Base-by-base conservation (phyloP, 2,329 filamentous ascomycete genomes). In the Pseudogymnoascus sp. region DNA sequence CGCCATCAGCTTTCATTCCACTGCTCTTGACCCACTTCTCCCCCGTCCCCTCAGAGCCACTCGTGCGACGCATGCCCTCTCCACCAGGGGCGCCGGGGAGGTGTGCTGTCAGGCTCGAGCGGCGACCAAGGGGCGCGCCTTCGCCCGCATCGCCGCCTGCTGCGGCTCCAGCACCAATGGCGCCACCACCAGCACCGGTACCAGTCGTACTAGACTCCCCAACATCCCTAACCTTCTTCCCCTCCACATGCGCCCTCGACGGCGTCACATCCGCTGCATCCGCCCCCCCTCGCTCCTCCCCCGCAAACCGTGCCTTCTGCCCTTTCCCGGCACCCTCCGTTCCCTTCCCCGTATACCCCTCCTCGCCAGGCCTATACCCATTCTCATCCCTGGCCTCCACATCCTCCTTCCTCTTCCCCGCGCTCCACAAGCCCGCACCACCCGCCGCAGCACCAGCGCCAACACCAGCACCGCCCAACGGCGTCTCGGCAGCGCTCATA, bases 1-100 rank as follows among this genome's bases (percentile, higher is more conserved):
- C 86, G 0, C 87, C 86, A 39, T 90, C 86, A 14, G 85, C 84
- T 35, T 77, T 74, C 28, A 88, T 71, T 0, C 86, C 87, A 0
- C 78, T 80, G 22, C 79, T 80, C 73, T 80, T 83, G 65, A 87
- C 78, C 63, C 82, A 82, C 68, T 82, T 69, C 71, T 84, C 81
- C 5, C 84, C 84, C 0, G 81, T 84, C 1, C 79, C 81, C 65
- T 79, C 74, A 9, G 71, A 68, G 12, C 23, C 23, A 64, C 73
- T 76, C 67, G 75, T 67, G 11, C 63, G 64, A 60, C 64, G 63
- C 30, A 62, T 45, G 23, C 64, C 64, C 39, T 66, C 62, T 33
- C 60, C 38, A 65, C 68, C 58, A 68, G 66, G 62, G 68, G 11
- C 68, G 67, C 41, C 69, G 64, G 5, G 55, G 38, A 16, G 36